A percentile compares a stretch with the other conserved stretches of the same genome.
Conservation (phyloP, 2,329 filamentous ascomycete genomes). For the Coleophoma crateriformis region DNA sequence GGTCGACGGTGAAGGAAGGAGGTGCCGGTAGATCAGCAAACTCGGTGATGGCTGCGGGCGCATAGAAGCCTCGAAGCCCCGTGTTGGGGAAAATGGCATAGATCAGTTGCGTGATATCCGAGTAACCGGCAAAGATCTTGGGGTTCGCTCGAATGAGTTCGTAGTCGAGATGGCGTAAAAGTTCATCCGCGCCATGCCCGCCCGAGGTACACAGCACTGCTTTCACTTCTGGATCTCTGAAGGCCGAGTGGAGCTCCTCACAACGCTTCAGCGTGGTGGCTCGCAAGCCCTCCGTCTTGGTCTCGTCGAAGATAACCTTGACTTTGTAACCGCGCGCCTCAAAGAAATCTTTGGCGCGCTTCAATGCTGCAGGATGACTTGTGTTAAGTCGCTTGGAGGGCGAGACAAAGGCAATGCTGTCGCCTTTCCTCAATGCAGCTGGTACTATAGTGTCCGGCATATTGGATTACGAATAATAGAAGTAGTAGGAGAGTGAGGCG, state of each 20-base stretch:
- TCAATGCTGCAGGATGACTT: constrained; percentile 12
- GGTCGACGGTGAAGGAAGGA: constrained; percentile 11
- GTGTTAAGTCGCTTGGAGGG: constrained; percentile 23
- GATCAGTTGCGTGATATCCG: constrained; percentile 24
- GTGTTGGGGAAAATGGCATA: constrained; percentile 16
- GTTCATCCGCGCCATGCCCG: constrained; percentile 19
- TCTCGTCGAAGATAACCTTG: constrained; percentile 12
- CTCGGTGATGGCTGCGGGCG: constrained; percentile 19
- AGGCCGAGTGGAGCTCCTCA: constrained; percentile 19
- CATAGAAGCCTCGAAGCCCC: constrained; percentile 24
- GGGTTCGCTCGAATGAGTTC: constrained; percentile 20
- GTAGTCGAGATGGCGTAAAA: constrained; percentile 23
- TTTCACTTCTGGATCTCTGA: constrained; percentile 15
- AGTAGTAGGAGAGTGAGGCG: too few species aligned
- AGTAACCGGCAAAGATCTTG: constrained; percentile 27
- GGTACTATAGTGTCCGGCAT: constrained; percentile 7
- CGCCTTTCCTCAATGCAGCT: constrained; percentile 15
- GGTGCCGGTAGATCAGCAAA: constrained; percentile 18
- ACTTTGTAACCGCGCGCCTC: constrained; percentile 11
- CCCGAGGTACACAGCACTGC: constrained; percentile 24
- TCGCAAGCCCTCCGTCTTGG: constrained; percentile 7
- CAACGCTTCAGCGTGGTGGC: background rate
- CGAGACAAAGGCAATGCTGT: constrained; percentile 26
- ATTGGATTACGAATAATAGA: too few species aligned
- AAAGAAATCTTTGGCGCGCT: constrained; percentile 10